phyloP scores from a whole-genome alignment of 495 filamentous ascomycete species.

The Aspergillus affinis region DNA sequence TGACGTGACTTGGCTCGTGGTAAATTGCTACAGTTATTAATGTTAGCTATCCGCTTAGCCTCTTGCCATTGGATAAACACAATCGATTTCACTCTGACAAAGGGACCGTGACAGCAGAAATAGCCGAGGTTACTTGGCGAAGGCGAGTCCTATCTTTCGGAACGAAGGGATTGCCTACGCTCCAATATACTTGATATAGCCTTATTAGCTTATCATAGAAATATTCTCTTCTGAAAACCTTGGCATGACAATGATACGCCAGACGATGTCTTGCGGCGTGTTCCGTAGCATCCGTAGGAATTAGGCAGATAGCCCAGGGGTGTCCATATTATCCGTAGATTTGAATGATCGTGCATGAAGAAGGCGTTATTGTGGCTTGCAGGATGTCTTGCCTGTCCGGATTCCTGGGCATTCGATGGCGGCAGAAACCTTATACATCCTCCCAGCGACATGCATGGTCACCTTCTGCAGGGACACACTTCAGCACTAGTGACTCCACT shows the following conservation, averaged over 20 bases:
- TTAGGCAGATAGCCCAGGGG: neutral
- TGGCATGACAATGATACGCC: neutral
- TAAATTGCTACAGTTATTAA: too few relatives aligned
- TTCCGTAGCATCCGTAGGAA: neutral
- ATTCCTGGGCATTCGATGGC: neutral
- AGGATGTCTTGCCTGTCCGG: neutral
- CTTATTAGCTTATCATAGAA: neutral
- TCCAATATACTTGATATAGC: neutral
- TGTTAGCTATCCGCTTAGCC: too few relatives aligned
- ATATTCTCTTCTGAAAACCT: neutral
- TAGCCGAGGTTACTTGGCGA: too few relatives aligned
- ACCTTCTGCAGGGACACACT: neutral
- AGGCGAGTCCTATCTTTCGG: too few relatives aligned
- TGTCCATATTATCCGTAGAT: neutral
- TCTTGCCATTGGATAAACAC: too few relatives aligned
- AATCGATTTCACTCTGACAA: too few relatives aligned
- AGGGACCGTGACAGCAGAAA: too few relatives aligned
- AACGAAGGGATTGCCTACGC: neutral
- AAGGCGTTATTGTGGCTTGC: neutral
- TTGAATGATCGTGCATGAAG: neutral
- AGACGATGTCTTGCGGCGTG: neutral
- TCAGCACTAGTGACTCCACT: neutral
- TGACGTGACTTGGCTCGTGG: too few relatives aligned
- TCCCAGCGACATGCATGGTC: neutral
- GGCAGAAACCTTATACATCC: neutral